Evolutionary conservation across 306 rosid species (phyloP).

Genomic region (Inga leiocalycina): DNA sequence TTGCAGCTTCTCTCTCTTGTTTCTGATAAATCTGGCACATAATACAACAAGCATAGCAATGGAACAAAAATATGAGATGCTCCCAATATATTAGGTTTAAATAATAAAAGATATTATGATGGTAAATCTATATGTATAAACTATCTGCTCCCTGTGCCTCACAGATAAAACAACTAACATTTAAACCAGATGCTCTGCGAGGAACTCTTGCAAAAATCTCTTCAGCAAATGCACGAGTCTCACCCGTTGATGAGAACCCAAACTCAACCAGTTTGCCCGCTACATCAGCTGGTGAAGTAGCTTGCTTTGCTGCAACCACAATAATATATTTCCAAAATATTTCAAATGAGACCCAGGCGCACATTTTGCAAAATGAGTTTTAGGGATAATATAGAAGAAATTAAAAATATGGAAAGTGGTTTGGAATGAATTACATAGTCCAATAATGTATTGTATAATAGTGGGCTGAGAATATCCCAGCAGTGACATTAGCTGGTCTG

Average conservation of each 20-base stretch:
- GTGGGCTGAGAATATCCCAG: constrained; percentile 83
- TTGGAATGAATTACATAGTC: constrained; percentile 56
- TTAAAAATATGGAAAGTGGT: not conserved
- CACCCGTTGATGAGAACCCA: constrained; percentile 57
- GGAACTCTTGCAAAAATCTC: constrained; percentile 73
- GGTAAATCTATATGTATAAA: not conserved
- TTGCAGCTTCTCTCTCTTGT: constrained; percentile 87
- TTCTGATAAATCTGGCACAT: constrained; percentile 68
- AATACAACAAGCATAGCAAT: constrained; percentile 26
- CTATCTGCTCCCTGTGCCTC: constrained; percentile 10
- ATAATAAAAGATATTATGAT: constrained; percentile 4
- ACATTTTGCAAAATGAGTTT: constrained; percentile 24
- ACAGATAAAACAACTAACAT: constrained; percentile 49
- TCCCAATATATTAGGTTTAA: not conserved
- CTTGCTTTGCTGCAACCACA: constrained; percentile 73
- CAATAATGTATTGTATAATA: constrained; percentile 75
- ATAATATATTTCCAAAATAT: constrained; percentile 25
- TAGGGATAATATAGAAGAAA: constrained; percentile 8
- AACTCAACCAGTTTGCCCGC: constrained; percentile 58
- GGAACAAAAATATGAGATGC: constrained; percentile 4
- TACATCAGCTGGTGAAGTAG: constrained; percentile 71
- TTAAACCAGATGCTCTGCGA: constrained; percentile 56
- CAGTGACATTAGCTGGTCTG: constrained; percentile 69
- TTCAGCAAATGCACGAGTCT: constrained; percentile 69
- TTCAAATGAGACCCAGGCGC: not conserved